Evolutionary conservation across 2,329 filamentous ascomycete species (phyloP).

Genomic region (Sclerotinia subarctica): DNA sequence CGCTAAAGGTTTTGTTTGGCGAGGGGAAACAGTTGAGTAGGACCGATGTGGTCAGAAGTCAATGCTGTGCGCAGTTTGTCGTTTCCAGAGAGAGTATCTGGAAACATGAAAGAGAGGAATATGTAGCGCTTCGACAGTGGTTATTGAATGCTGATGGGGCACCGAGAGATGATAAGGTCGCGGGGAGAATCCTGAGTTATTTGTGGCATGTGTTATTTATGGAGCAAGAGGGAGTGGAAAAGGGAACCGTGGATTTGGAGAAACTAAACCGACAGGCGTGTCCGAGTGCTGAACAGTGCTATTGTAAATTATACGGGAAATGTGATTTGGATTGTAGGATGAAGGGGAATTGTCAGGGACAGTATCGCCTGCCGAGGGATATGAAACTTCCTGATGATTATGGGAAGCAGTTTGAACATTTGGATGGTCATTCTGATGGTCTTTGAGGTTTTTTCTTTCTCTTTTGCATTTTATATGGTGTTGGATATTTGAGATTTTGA

Average conservation of each 20-base stretch:
- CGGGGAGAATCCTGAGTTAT: conserved; percentile 48
- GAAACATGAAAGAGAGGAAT: conserved; percentile 49
- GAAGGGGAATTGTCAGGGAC: conserved; percentile 27
- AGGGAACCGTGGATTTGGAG: conserved; percentile 25
- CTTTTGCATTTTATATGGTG: not conserved
- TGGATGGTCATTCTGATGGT: not conserved
- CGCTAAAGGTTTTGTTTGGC: conserved; percentile 40
- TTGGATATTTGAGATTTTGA: not conserved
- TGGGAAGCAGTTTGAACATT: conserved; percentile 12
- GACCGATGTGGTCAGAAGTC: conserved; percentile 44
- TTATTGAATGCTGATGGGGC: conserved; percentile 45
- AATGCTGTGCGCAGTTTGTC: conserved; percentile 57
- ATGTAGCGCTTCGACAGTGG: conserved; percentile 53
- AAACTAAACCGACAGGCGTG: conserved; percentile 29
- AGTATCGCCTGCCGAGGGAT: conserved; percentile 29
- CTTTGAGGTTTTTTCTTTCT: not conserved
- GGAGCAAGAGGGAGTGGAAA: conserved; percentile 18
- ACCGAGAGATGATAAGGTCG: conserved; percentile 43
- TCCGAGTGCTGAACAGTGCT: conserved; percentile 29
- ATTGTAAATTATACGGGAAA: conserved; percentile 32
- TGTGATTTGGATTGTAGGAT: conserved; percentile 28
- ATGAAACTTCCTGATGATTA: conserved; percentile 26
- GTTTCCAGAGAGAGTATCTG: conserved; percentile 48
- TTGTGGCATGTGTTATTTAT: conserved; percentile 50
- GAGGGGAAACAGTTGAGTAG: conserved; percentile 42